phyloP scores from a whole-genome alignment of 2,329 filamentous ascomycete genomes.

The Penicillium vulpinum region DNA sequence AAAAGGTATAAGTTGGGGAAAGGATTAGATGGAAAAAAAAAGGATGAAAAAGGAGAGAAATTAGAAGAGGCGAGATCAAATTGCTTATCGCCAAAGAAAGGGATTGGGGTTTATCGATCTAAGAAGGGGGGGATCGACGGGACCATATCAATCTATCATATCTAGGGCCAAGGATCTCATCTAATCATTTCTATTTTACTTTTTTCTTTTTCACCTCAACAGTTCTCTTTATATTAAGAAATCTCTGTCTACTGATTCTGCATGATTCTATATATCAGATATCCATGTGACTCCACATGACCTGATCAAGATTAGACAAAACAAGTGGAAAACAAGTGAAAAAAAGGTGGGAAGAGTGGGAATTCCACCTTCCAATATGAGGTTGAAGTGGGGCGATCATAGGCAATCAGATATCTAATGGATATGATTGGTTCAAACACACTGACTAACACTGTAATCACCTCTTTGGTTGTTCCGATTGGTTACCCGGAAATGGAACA shows the following conservation, averaged over 20 bases:
- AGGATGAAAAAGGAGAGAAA: constrained; percentile 7
- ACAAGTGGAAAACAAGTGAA: neutral
- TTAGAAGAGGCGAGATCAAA: constrained; percentile 1
- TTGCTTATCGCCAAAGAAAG: constrained; percentile 16
- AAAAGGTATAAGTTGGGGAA: constrained; percentile 1
- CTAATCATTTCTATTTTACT: constrained; percentile 17
- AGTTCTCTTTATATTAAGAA: neutral
- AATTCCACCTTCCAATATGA: constrained; percentile 23
- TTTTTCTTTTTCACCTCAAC: no score
- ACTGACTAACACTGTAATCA: constrained; percentile 14
- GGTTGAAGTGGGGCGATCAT: constrained; percentile 17
- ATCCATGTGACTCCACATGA: constrained; percentile 33
- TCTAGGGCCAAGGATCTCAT: constrained; percentile 21
- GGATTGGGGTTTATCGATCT: constrained; percentile 29
- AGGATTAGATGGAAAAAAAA: neutral
- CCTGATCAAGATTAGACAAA: constrained; percentile 31
- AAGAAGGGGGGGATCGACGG: constrained; percentile 27
- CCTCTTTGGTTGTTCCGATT: constrained; percentile 25
- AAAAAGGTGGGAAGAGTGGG: constrained; percentile 15
- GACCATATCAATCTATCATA: constrained; percentile 30
- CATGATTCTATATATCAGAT: constrained; percentile 16
- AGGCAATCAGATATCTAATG: constrained; percentile 30
- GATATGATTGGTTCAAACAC: constrained; percentile 22
- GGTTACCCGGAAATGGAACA: constrained; percentile 6
- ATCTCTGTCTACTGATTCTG: constrained; percentile 5